Evolutionary conservation across 2,329 filamentous ascomycete species (phyloP).

Genomic region (Ophioceras dolichostomum): DNA sequence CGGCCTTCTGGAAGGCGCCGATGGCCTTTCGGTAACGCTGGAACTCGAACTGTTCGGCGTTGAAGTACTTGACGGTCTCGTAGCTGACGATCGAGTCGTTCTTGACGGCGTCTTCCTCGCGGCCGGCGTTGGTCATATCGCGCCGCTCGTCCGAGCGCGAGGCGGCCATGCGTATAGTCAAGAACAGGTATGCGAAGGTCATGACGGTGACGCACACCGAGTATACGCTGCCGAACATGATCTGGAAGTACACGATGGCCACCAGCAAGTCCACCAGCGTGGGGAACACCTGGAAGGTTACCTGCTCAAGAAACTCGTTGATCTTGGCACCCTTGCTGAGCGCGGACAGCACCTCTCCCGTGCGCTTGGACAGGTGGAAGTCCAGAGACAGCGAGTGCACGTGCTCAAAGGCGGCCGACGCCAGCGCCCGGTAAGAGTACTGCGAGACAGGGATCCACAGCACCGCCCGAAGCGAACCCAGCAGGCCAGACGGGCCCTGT

Average conservation of each 20-base stretch:
- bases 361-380: constrained; percentile 93
- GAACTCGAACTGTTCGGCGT: constrained; percentile 71
- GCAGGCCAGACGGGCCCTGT: constrained; percentile 77
- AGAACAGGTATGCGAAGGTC: constrained; percentile 91
- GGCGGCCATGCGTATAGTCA: constrained; percentile 91
- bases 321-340: constrained; percentile 93
- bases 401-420: constrained; percentile 92
- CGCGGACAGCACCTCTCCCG: constrained; percentile 88
- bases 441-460: constrained; percentile 96
- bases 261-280: constrained; percentile 87
- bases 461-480: constrained; percentile 70
- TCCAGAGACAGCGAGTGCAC: constrained; percentile 91
- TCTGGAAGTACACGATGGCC: constrained; percentile 70
- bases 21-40: constrained; percentile 61
- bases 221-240: constrained; percentile 77
- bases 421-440: constrained; percentile 90
- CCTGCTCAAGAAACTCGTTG: constrained; percentile 91
- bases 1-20: constrained; percentile 57
- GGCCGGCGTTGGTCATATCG: constrained; percentile 87
- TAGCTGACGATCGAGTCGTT: constrained; percentile 99
- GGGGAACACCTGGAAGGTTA: constrained; percentile 89
- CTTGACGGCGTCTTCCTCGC: constrained; percentile 94
- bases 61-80: constrained; percentile 89
- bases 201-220: constrained; percentile 81
- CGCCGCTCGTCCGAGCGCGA: constrained; percentile 84